phyloP scores from a whole-genome alignment of 768 basidiomycete species.

The Postia placenta region DNA sequence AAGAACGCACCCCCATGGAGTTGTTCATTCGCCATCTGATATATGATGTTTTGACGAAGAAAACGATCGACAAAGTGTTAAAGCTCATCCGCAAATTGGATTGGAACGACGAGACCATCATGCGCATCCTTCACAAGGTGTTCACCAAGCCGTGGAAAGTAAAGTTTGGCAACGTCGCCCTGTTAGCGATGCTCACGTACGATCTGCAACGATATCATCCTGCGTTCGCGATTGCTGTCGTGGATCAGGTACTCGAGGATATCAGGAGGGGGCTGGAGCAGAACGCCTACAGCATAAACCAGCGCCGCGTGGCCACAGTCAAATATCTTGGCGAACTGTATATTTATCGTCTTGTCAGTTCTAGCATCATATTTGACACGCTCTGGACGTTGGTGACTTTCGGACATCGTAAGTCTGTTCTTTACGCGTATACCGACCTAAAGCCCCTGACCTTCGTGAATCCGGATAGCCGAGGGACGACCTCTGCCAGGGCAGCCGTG shows the following conservation, averaged over 20 bases:
- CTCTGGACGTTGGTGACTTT: slow-evolving; percentile 94
- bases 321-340: slow-evolving; percentile 97
- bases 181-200: slow-evolving; percentile 91
- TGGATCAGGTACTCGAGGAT: slow-evolving; percentile 95
- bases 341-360: slow-evolving; percentile 89
- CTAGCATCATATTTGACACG: slow-evolving; percentile 86
- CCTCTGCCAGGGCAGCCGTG: slow-evolving; percentile 74
- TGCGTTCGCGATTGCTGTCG: slow-evolving; percentile 78
- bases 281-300: slow-evolving; percentile 93
- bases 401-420: slow-evolving; percentile 77
- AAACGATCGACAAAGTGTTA: slow-evolving; percentile 92
- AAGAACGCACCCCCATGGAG: slow-evolving; percentile 80
- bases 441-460: too few relatives aligned
- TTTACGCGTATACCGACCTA: neutral
- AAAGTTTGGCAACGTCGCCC: slow-evolving; percentile 82
- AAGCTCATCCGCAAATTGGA: slow-evolving; percentile 90
- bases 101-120: slow-evolving; percentile 75
- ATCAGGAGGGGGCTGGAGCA: slow-evolving; percentile 86
- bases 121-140: slow-evolving; percentile 68
- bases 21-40: slow-evolving; percentile 95
- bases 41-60: slow-evolving; percentile 88
- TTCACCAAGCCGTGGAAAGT: slow-evolving; percentile 99
- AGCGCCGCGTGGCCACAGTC: slow-evolving; percentile 83
- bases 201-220: slow-evolving; percentile 93
- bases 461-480: slow-evolving; percentile 70